Evolutionary conservation across 1,284 basidiomycete genomes (phyloP).

Genomic region (Moesziomyces globuligerus): DNA sequence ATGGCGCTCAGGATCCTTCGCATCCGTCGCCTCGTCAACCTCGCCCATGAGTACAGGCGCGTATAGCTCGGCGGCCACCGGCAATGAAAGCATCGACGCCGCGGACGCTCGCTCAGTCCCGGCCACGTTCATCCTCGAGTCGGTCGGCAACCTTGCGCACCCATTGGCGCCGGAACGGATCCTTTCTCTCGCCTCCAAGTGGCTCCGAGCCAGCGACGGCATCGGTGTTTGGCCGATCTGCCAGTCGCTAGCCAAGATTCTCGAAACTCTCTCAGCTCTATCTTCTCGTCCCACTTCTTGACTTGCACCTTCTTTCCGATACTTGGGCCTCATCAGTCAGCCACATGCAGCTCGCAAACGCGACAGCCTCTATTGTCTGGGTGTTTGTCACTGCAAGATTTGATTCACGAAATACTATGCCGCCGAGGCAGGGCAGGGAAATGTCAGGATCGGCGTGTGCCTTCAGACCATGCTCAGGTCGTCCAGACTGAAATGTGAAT

Average conservation of each 20-base stretch:
- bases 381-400: too few species aligned
- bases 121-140: constrained; percentile 77
- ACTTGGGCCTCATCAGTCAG: too few species aligned
- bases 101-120: neutral
- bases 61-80: constrained; percentile 3
- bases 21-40: constrained; percentile 6
- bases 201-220: constrained; percentile 14
- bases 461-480: too few species aligned
- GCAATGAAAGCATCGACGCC: neutral
- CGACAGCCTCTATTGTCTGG: too few species aligned
- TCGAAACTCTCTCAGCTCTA: constrained; percentile 11
- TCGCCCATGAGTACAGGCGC: constrained; percentile 10
- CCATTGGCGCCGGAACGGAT: constrained; percentile 9
- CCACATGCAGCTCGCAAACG: too few species aligned
- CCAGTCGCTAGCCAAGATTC: constrained; percentile 26
- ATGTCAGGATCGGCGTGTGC: too few species aligned
- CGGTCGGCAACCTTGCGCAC: constrained; percentile 17
- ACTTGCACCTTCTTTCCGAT: too few species aligned
- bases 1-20: constrained; percentile 1
- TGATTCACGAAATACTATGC: too few species aligned
- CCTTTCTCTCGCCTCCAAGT: constrained; percentile 12
- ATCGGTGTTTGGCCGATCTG: constrained; percentile 19
- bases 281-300: neutral
- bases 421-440: too few species aligned
- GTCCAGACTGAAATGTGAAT: too few species aligned